Evolutionary conservation across 2,329 filamentous ascomycete species (phyloP), one percentile per base, ranked within the genome.

Genomic region (Arthrobotrys iridis): DNA sequence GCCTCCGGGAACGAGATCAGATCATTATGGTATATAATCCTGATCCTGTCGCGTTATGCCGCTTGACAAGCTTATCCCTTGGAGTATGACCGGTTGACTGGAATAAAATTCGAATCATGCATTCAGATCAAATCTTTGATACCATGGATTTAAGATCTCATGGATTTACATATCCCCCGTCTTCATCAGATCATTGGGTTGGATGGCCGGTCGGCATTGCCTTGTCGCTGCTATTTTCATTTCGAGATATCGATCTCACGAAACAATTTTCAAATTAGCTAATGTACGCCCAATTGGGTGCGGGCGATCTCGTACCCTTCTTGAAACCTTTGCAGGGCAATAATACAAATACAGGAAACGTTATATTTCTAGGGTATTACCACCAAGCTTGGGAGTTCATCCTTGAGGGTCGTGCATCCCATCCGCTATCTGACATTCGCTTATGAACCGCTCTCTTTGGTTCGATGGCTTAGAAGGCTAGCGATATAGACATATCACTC

Each of bases 141-240:
- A 70, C 65, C 65, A 62, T 70, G 65, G 65, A 46, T 62, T 55
- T 24, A 35, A 1, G 18, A 24, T 37, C 18, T 7, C 30, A 55
- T 15, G 30, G 30, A 18, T 43, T 20, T 22, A 43, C 18, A 18
- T 43, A 6, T 43, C 15, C 22, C 40, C 40, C 15, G 15, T 43
- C 22, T 43, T 13, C 2, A n/a, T 33, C 28, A 18, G 1, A 24
- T 3, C 22, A 26, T 46, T 3, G 0, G 1, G 18, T 37, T 37
- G n/a, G n/a, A n/a, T n/a, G n/a, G n/a, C n/a, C 30, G 10, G 50
- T n/a, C 18, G 13, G 7, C 18, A 24, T 10, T 35, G 11, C 26
- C 13, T 35, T 8, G 50, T 28, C 26, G 28, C 33, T 35, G 13
- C 5, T 13, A 13, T n/a, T 22, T 10, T 30, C 30, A 3, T 11